Conservation (phyloP, 1,284 basidiomycete species). For the Cronartium quercuum region DNA sequence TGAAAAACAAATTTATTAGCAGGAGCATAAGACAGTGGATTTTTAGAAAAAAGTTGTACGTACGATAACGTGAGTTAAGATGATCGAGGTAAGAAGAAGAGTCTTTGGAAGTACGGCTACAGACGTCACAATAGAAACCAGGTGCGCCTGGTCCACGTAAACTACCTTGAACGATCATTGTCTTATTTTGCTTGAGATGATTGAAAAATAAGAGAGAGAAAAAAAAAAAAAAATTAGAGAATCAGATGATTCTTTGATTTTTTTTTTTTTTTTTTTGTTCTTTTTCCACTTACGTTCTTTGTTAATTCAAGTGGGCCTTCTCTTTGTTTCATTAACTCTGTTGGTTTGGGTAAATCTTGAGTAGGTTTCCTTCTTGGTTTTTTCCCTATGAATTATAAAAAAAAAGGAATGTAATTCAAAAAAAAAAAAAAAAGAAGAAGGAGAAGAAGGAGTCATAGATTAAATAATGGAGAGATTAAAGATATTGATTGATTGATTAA, state of each 20-base stretch:
- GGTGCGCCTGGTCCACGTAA: slow-evolving; percentile 73
- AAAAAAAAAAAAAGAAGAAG: background rate
- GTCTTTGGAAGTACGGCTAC: slow-evolving; percentile 86
- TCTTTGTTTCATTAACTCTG: slow-evolving; percentile 76
- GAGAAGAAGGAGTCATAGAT: slow-evolving; percentile 32
- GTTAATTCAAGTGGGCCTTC: slow-evolving; percentile 74
- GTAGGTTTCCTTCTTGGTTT: slow-evolving; percentile 57
- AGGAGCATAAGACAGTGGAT: background rate
- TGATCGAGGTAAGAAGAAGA: slow-evolving; percentile 90
- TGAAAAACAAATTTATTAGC: background rate
- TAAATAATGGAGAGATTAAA: background rate
- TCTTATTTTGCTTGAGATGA: slow-evolving; percentile 67
- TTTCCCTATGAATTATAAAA: slow-evolving; percentile 59
- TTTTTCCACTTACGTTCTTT: slow-evolving; percentile 62
- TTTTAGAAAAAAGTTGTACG: slow-evolving; percentile 49
- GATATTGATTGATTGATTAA: slow-evolving; percentile 31
- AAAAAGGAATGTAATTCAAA: background rate
- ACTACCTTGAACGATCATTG: slow-evolving; percentile 71
- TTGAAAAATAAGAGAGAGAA: background rate
- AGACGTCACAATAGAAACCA: slow-evolving; percentile 85
- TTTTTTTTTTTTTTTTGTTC: no score
- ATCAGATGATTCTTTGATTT: background rate
- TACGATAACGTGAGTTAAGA: slow-evolving; percentile 86
- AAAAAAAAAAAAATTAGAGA: background rate
- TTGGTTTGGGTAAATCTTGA: slow-evolving; percentile 74